Base-by-base conservation (phyloP, 176 grass and related monocot genomes). In the Carex myosuroides region DNA sequence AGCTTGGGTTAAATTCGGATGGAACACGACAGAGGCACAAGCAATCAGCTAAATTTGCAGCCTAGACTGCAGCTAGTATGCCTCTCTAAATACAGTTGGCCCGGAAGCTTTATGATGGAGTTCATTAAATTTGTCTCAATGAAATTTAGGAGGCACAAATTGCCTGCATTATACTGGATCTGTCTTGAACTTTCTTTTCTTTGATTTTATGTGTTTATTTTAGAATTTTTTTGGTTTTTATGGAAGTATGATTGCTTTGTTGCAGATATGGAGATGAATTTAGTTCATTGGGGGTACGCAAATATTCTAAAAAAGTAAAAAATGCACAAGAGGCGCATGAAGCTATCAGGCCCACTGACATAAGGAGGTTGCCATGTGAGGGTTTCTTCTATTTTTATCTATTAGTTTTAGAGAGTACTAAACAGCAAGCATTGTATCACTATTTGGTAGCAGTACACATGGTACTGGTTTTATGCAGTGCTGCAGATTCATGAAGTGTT, bases 271-370 rank as follows among this genome's bases (percentile, higher is more conserved):
- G 92, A 55, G 70, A 83, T 70, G 86, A 93, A 73, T 93, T 90
- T 81, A 85, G 87, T 77, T 89, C 92, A 81, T 89, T 87, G 75
- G 87, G 82, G 60, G 82, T 87, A 63, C 89, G 91, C 46, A 98
- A 95, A 83, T 93, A 87, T 83, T 90, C 82, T 20, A 93, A 89
- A 79, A 98, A 98, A 75, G 95, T 98, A 80, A 98, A 98, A 89
- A 98, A 95, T 93, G 95, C 95, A 35, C 95, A 98, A 92, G 95
- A 98, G 88, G 92, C 95, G 10, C 95, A 98, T 92, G 95, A 98
- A 93, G 95, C 95, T 66, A 98, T 98, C 84, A 93, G 95, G 74
- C 95, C 95, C 8, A 98, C 92, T 29, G 89, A 70, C 74, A 91
- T 98, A 93, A 94, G 92, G 89, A 95, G 92, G 85, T 79, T 95